phyloP scores from a whole-genome alignment of 305 asterid species.

The Salvia sclarea region DNA sequence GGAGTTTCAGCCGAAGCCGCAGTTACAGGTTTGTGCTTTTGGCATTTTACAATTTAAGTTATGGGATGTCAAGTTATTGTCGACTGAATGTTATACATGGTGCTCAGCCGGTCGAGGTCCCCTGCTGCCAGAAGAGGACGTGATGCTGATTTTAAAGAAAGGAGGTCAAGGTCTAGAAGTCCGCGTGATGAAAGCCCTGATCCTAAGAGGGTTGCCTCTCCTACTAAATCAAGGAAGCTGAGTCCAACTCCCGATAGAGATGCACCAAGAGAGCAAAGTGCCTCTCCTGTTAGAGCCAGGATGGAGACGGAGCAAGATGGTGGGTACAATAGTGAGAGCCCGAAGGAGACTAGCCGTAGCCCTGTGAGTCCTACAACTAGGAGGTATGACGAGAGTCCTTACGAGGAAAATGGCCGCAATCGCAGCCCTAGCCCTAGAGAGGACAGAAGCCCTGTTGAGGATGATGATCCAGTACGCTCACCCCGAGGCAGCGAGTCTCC shows the following conservation, averaged over 20 bases:
- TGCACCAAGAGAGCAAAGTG: constrained; percentile 44
- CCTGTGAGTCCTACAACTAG: constrained; percentile 47
- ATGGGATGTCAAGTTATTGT: background rate
- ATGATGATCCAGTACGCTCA: constrained; percentile 46
- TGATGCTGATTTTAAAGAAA: constrained; percentile 50
- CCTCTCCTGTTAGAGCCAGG: constrained; percentile 41
- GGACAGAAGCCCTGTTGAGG: constrained; percentile 63
- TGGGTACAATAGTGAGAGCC: constrained; percentile 57
- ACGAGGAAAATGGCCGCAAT: constrained; percentile 53
- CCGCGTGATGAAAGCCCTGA: constrained; percentile 54
- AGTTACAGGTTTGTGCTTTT: constrained; percentile 64
- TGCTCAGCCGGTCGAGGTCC: constrained; percentile 76
- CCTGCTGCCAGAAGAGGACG: constrained; percentile 63
- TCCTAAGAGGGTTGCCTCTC: constrained; percentile 41
- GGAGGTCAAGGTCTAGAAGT: constrained; percentile 67
- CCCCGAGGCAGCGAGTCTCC: constrained; percentile 64
- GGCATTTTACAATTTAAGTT: background rate
- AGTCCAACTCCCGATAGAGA: constrained; percentile 62
- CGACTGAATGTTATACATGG: background rate
- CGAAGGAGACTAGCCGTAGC: constrained; percentile 58
- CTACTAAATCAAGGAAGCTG: constrained; percentile 56
- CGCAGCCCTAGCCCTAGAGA: constrained; percentile 66
- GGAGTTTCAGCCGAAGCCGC: constrained; percentile 82
- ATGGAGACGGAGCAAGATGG: constrained; percentile 46
- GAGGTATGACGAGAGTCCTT: constrained; percentile 67